Evolutionary conservation across 768 basidiomycete genomes (phyloP), one percentile per base, ranked within the genome.

Genomic region (Chalciporus chontae): DNA sequence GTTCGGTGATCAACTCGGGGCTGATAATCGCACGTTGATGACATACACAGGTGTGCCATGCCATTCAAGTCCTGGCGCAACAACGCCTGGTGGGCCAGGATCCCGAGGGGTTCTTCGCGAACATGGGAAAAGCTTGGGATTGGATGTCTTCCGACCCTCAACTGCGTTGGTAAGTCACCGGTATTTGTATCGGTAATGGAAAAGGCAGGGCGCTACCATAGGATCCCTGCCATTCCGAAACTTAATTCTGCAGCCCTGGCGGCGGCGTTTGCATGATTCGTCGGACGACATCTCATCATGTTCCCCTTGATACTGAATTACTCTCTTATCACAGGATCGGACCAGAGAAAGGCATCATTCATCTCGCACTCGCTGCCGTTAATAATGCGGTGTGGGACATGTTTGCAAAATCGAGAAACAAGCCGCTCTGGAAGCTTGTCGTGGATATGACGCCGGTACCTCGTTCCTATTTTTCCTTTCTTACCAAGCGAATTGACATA

Each of bases 321-420:
- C 29, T 4, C 10, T 31, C 8, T 10, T 10, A 19, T 24, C 39
- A 21, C 15, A 87, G 85, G 87, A 85, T 93, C 57, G 91, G 91
- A 5, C 91, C 92, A 1, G 91, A 94, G 64, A 94, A 94, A 68
- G 93, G 92, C 43, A 85, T 94, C 3, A 93, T 95, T 52, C 88
- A 91, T 64, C 84, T 94, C 43, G 89, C 91, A 2, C 81, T 88
- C 1, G 90, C 84, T 1, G 90, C 90, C 2, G 90, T 95, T 14
- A 79, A 90, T 64, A 94, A 94, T 62, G 93, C 92, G 0, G 62
- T 94, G 8, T 95, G 92, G 93, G 94, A 95, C 60, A 83, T 93
- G 81, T 92, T 81, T 60, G 88, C 90, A 3, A 79, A 82, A 39
- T 73, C 84, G 29, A 71, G 85, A 57, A 74, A 78, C 51, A 94